Conservation (phyloP, 192 early-diverging fungal genomes). For the Entrophospora sp. region DNA sequence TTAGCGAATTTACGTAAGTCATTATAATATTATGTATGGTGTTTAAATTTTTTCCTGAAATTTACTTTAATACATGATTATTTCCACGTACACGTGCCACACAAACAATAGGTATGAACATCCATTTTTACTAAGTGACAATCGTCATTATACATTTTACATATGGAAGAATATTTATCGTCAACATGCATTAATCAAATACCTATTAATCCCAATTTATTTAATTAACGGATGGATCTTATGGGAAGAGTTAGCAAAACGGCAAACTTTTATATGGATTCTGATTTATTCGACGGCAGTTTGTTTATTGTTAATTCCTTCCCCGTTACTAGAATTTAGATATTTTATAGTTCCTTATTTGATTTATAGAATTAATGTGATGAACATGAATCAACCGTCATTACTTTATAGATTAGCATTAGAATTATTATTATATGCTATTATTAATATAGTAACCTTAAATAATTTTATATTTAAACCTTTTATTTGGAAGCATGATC, state of each 20-base stretch:
- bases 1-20: conserved; percentile 48
- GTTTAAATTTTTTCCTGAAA: background rate
- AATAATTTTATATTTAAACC: too few species aligned
- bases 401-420: too few species aligned
- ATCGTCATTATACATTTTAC: conserved; percentile 95
- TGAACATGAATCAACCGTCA: too few species aligned
- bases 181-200: conserved; percentile 41
- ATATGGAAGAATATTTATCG: conserved; percentile 78
- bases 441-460: too few species aligned
- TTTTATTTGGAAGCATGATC: too few species aligned
- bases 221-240: conserved; percentile 34
- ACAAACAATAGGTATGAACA: conserved; percentile 81
- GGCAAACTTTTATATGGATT: conserved; percentile 44
- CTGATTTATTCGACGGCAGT: conserved; percentile 45
- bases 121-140: conserved; percentile 89
- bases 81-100: background rate
- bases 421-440: too few species aligned
- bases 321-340: conserved; percentile 88
- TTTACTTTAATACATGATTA: background rate
- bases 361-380: conserved; percentile 65
- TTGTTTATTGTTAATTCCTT: conserved; percentile 68
- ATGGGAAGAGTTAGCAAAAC: conserved; percentile 27
- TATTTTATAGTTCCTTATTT: conserved; percentile 89
- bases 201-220: conserved; percentile 61
- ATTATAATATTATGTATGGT: background rate